phyloP scores from a whole-genome alignment of 176 grass and related monocot genomes.

The Thinopyrum elongatum region DNA sequence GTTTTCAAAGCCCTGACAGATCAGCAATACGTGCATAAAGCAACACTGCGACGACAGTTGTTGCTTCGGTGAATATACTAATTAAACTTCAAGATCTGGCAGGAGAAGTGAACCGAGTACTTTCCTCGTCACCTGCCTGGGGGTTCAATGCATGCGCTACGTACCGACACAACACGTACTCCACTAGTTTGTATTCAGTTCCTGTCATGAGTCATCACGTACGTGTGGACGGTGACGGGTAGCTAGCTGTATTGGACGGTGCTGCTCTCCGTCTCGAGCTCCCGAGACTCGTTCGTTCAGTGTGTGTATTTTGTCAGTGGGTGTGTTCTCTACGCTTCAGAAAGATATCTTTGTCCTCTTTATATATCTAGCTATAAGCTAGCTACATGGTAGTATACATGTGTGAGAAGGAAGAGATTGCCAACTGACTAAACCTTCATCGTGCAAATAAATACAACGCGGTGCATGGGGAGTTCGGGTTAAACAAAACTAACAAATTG shows the following conservation, averaged over 20 bases:
- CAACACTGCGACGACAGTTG: not conserved
- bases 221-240: not conserved
- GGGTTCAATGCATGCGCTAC: not conserved
- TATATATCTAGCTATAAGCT: not conserved
- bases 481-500: not conserved
- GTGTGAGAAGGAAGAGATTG: not conserved
- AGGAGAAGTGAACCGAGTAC: not conserved
- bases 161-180: not conserved
- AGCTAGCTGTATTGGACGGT: not conserved
- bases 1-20: not conserved
- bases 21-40: constrained; percentile 2
- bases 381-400: not conserved
- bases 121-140: not conserved
- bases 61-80: not conserved
- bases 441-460: too few relatives aligned
- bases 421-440: not conserved
- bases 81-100: not conserved
- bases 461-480: not conserved
- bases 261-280: not conserved
- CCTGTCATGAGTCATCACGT: constrained; percentile 7
- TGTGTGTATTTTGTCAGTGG: not conserved
- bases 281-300: not conserved
- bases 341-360: not conserved
- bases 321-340: not conserved
- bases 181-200: not conserved